A percentile compares a stretch with the other conserved stretches of the same genome.
These are phyloP conservation scores for Backusella parvicylindrica DNA, from an alignment of 192 early-diverging fungal species.

Conservation along the genomic window DNA sequence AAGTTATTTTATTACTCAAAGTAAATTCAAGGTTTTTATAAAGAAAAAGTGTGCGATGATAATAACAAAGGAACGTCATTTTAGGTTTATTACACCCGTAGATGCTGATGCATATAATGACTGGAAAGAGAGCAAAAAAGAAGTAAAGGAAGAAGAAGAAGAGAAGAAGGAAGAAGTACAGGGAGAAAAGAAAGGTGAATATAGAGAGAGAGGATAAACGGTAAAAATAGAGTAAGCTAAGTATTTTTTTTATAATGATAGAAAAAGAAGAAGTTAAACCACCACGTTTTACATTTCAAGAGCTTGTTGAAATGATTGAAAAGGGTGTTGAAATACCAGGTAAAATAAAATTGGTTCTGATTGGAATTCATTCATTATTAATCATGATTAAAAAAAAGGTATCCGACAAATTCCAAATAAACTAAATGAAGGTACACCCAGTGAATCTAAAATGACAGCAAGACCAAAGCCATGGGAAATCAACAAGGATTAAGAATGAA, in stretches of 20 bases:
- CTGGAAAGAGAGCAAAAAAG: slow-evolving; percentile 27
- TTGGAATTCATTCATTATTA: not conserved
- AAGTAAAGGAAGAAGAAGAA: not conserved
- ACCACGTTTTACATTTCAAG: slow-evolving; percentile 33
- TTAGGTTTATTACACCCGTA: slow-evolving; percentile 32
- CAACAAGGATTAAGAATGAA: not conserved
- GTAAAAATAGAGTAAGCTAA: not conserved
- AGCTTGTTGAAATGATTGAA: slow-evolving; percentile 42
- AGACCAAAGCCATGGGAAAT: slow-evolving; percentile 39
- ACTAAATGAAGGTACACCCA: slow-evolving; percentile 35
- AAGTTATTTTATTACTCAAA: slow-evolving; percentile 45
- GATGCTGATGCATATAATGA: slow-evolving; percentile 31
- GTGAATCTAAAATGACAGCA: slow-evolving; percentile 22
- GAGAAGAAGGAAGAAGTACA: not conserved
- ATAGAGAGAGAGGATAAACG: not conserved
- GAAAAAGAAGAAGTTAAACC: not conserved
- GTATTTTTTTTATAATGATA: not conserved
- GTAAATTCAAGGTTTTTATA: slow-evolving; percentile 15
- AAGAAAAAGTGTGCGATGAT: not conserved
- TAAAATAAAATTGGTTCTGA: not conserved
- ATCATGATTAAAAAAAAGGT: not conserved
- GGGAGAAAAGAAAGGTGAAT: not conserved
- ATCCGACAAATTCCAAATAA: slow-evolving; percentile 39
- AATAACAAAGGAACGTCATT: not conserved
- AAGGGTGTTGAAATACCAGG: slow-evolving; percentile 40